A percentile compares a stretch with the other conserved stretches of the same genome.
Conservation (phyloP, 768 basidiomycete genomes). For the Hericium coralloides region DNA sequence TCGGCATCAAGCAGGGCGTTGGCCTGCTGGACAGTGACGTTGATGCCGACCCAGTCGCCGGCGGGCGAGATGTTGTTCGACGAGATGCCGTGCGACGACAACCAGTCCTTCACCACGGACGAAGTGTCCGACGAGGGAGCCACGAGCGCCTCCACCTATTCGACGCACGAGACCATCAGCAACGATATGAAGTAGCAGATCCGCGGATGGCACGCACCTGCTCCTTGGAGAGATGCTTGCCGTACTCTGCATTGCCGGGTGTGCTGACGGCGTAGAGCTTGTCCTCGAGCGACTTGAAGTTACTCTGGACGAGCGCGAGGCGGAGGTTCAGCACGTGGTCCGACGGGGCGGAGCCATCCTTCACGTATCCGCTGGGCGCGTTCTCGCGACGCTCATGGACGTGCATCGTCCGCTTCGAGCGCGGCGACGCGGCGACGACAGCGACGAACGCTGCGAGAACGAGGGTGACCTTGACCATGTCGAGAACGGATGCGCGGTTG, state of each 20-base stretch:
- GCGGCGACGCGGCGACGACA: neutral
- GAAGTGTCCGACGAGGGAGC: conserved; percentile 8
- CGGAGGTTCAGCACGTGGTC: conserved; percentile 6
- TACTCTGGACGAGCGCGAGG: conserved; percentile 8
- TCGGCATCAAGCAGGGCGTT: conserved; percentile 12
- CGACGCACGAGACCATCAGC: neutral
- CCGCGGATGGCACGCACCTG: neutral
- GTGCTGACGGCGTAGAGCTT: conserved; percentile 6
- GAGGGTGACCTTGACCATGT: neutral
- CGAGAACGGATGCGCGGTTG: neutral
- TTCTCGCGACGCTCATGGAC: neutral
- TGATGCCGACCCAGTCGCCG: conserved; percentile 14
- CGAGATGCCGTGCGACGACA: conserved; percentile 8
- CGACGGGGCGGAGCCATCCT: conserved; percentile 8
- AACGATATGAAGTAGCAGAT: neutral
- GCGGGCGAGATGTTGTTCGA: conserved; percentile 6
- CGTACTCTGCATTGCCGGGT: neutral
- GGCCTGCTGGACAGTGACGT: conserved; percentile 10
- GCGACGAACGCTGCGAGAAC: neutral
- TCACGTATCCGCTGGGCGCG: neutral
- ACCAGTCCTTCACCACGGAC: conserved; percentile 8
- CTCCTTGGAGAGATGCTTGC: neutral
- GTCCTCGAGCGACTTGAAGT: conserved; percentile 8
- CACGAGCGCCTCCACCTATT: conserved; percentile 11
- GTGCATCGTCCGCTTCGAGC: neutral